Base-by-base conservation (phyloP, 1,284 basidiomycete species). In the Anthracocystis walkeri region DNA sequence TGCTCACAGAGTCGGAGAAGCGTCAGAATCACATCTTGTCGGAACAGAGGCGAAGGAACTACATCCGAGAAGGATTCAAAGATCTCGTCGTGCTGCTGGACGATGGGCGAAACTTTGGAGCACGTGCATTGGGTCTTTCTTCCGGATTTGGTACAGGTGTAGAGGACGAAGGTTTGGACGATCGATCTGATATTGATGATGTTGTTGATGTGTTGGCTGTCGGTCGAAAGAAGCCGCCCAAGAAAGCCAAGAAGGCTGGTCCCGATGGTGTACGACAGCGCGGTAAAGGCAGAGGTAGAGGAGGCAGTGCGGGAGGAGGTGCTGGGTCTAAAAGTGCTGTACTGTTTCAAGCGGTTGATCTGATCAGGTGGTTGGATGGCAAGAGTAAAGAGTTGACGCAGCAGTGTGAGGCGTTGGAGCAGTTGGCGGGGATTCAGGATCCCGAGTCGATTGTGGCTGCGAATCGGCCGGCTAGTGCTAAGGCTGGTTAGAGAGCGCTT, bases 311-410 rank as follows among this genome's bases (percentile, higher is more conserved):
- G 8, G 80, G 81, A 29, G 83, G 82, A 25, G 80, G 80, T 8
- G 82, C 80, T 6, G 83, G 83, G 0, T 76, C 71, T 45, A 84
- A 84, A 64, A 79, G 77, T 41, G 83, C 83, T 0, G 83, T 84
- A 14, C 72, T 84, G 11, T 84, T 84, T 65, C 82, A 84, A 55
- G 81, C 82, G 16, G 81, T 85, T 11, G 83, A 85, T 54, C 61
- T 85, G 46, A 75, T 85, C 40, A 60, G 73, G 29, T 85, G 83
- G 83, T 61, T 85, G 11, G 73, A 84, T 6, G 79, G 65, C 7
- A 80, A 76, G 48, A 83, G 82, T 55, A 65, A 63, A 23, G 64
- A 70, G 21, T 48, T 85, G 7, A 64, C 63, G 20, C 49, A 41
- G 20, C 77, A 84, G 44, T 79, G 82, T 48, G 63, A 75, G 38